phyloP scores from a whole-genome alignment of 768 basidiomycete genomes.

The Rhodotorula babjevae region DNA sequence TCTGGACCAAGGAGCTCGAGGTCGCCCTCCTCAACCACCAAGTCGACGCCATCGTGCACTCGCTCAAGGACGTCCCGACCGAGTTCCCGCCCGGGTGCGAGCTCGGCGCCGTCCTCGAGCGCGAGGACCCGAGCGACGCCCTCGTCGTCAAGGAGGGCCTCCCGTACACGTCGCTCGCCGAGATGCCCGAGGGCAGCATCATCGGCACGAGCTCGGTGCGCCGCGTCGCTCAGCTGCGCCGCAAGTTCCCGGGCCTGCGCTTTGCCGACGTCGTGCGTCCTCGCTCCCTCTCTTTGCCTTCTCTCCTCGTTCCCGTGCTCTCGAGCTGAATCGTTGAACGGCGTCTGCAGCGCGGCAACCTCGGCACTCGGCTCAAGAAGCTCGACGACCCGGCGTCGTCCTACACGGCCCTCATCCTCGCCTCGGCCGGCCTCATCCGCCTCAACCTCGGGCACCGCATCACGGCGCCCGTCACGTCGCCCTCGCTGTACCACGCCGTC shows the following conservation, averaged over 20 bases:
- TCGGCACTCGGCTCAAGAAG: conserved; percentile 85
- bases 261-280: conserved; percentile 82
- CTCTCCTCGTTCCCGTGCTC: not conserved
- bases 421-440: conserved; percentile 84
- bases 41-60: conserved; percentile 90
- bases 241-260: conserved; percentile 66
- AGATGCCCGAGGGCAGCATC: conserved; percentile 78
- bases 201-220: conserved; percentile 95
- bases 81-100: conserved; percentile 74
- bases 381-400: conserved; percentile 75
- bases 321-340: no score
- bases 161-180: conserved; percentile 66
- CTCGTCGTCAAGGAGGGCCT: conserved; percentile 75
- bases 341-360: conserved; percentile 52
- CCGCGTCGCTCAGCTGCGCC: conserved; percentile 80
- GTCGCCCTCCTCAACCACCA: conserved; percentile 64
- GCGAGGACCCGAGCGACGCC: conserved; percentile 84
- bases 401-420: conserved; percentile 84
- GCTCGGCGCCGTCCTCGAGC: conserved; percentile 74
- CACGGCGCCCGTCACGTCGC: conserved; percentile 66
- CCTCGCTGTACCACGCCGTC: conserved; percentile 78
- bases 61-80: conserved; percentile 89
- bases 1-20: conserved; percentile 98
- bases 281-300: not conserved
- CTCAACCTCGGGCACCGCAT: conserved; percentile 61